A percentile compares a stretch with the other conserved stretches of the same genome.
phyloP scores from a whole-genome alignment of 805 yeast species.

The Schwanniomyces vanrijiae region DNA sequence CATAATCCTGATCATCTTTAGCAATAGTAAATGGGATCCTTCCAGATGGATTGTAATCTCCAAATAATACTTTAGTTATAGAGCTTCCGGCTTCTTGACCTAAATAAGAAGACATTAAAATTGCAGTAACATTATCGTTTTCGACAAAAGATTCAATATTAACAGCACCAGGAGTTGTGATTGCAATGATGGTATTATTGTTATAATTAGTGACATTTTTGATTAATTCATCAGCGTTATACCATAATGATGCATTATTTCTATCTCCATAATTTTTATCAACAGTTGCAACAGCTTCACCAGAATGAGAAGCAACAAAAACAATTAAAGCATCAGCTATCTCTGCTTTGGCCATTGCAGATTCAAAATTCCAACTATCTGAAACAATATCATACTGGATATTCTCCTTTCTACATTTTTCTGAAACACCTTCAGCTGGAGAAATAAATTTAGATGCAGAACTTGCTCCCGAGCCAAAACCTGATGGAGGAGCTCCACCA shows the following conservation, averaged over 20 bases:
- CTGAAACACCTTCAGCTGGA: slow-evolving; percentile 55
- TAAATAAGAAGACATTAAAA: slow-evolving; percentile 54
- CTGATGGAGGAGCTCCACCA: slow-evolving; percentile 55
- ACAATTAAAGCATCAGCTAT: slow-evolving; percentile 54
- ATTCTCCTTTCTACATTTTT: slow-evolving; percentile 45
- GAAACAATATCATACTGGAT: slow-evolving; percentile 45
- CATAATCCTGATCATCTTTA: slow-evolving; percentile 46
- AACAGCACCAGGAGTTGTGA: slow-evolving; percentile 63
- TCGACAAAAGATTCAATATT: slow-evolving; percentile 59
- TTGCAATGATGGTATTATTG: slow-evolving; percentile 55
- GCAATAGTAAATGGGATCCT: slow-evolving; percentile 65
- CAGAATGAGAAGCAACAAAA: slow-evolving; percentile 54
- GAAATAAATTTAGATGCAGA: slow-evolving; percentile 57
- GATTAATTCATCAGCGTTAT: slow-evolving; percentile 56
- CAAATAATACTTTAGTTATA: slow-evolving; percentile 57
- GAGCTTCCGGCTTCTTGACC: slow-evolving; percentile 61
- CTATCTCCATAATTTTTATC: slow-evolving; percentile 63
- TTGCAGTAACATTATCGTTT: slow-evolving; percentile 57
- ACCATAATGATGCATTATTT: slow-evolving; percentile 54
- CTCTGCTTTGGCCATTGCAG: slow-evolving; percentile 45
- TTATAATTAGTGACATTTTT: slow-evolving; percentile 42
- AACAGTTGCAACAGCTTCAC: slow-evolving; percentile 59
- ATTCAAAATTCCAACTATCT: slow-evolving; percentile 48
- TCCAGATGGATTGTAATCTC: slow-evolving; percentile 64
- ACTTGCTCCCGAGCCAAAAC: slow-evolving; percentile 68